These are phyloP conservation scores for Prunus mira DNA, from an alignment of 306 rosid species.

Conservation along the genomic window DNA sequence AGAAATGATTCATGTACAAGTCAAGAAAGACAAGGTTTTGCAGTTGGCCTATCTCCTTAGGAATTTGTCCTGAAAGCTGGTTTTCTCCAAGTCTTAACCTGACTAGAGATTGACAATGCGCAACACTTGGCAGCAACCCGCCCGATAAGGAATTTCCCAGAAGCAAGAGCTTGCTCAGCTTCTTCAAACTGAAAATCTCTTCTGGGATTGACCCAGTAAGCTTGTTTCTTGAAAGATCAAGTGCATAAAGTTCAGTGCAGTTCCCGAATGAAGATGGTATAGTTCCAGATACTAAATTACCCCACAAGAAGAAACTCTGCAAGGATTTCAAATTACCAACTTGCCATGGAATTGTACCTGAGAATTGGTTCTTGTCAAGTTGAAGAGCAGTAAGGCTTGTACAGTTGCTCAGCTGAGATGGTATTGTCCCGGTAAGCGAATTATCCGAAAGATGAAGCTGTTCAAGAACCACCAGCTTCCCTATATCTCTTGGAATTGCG, in stretches of 20 bases:
- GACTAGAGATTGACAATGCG: constrained; percentile 74
- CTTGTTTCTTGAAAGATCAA: constrained; percentile 94
- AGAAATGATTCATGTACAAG: constrained; percentile 84
- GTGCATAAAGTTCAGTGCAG: constrained; percentile 85
- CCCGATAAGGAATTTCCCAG: constrained; percentile 89
- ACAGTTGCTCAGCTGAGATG: constrained; percentile 86
- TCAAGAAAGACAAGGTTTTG: constrained; percentile 93
- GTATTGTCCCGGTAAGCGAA: constrained; percentile 59
- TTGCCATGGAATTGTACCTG: constrained; percentile 85
- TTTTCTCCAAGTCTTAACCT: constrained; percentile 92
- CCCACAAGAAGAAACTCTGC: constrained; percentile 92
- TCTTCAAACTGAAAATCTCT: constrained; percentile 84
- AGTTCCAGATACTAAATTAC: constrained; percentile 77
- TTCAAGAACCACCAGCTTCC: constrained; percentile 73
- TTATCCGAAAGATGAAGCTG: constrained; percentile 93
- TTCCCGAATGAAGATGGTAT: constrained; percentile 86
- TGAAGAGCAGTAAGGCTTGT: constrained; percentile 83
- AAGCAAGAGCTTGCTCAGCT: constrained; percentile 91
- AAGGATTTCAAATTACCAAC: constrained; percentile 64
- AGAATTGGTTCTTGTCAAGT: constrained; percentile 87
- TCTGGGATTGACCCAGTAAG: constrained; percentile 88
- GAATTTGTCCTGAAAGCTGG: constrained; percentile 86
- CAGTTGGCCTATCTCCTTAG: constrained; percentile 75
- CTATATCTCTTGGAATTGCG: constrained; percentile 68
- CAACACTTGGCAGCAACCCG: constrained; percentile 56